Base-by-base conservation (phyloP, 2,329 filamentous ascomycete species). In the Chrysosporium queenslandicum region DNA sequence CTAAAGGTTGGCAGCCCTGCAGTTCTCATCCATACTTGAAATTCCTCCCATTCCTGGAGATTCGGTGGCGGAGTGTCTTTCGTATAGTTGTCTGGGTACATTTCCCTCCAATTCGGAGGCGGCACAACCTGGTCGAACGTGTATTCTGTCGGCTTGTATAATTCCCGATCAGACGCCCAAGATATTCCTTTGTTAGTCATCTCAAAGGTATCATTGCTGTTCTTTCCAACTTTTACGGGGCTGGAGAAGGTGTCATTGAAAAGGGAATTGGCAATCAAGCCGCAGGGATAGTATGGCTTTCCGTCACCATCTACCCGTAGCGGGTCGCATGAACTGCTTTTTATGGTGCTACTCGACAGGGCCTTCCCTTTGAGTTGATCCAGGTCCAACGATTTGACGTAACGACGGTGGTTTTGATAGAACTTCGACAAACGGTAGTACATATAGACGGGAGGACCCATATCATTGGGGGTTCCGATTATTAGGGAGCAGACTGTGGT, bases 21-120 rank as follows among this genome's bases (percentile, higher is more conserved):
- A 1, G 94, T 94, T 61, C 92, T 83, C 92, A 98, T 98, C 92
- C 92, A 98, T 20, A 97, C 90, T 71, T 96, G 90, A 68, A 98
- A 94, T 40, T 82, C 81, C 67, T 95, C 86, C 71, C 88, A 83
- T 0, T 81, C 71, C 57, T 83, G 77, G 16, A 97, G 68, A 60
- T 92, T 71, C 0, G 89, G 88, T 20, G 87, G 82, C 1, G 78
- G 79, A 48, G 77, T 76, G 0, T 78, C 71, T 0, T 74, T 67
- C 2, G 78, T 83, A 64, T 95, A 95, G 56, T 78, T 80, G 34
- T 83, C 66, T 5, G 83, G 83, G 59, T 85, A 95, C 53, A 80
- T 78, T 11, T 76, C 63, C 16, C 71, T 66, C 92, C 92, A 98
- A 68, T 96, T 94, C 3, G 86, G 89, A 0, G 92, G 92, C 0